Conservation (phyloP, 345 rosid species). For the Dimocarpus longan region DNA sequence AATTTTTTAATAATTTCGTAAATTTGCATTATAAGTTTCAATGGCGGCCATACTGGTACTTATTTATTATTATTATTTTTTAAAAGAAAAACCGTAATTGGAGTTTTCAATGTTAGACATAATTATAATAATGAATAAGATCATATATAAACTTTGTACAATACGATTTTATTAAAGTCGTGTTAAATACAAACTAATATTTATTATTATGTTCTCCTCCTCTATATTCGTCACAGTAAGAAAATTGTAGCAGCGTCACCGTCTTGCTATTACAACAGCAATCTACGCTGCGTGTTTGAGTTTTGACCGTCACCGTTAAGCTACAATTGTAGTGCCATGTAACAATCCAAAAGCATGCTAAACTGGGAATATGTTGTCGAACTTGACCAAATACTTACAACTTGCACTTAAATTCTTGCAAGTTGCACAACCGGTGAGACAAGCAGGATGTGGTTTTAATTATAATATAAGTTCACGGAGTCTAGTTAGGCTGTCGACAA, state of each 20-base stretch:
- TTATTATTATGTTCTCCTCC: neutral
- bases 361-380: neutral
- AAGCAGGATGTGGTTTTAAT: neutral
- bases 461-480: neutral
- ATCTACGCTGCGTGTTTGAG: neutral
- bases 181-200: neutral
- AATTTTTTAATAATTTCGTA: too few species aligned
- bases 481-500: neutral
- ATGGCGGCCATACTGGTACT: neutral
- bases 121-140: neutral
- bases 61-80: too few species aligned
- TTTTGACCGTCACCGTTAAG: neutral
- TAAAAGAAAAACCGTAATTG: too few species aligned
- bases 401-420: constrained; percentile 8
- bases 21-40: too few species aligned
- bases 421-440: neutral
- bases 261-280: neutral
- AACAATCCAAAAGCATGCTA: neutral
- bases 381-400: neutral
- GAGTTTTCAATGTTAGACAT: neutral
- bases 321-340: neutral
- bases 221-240: neutral
- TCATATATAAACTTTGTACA: too few species aligned
- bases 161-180: too few species aligned
- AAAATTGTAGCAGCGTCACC: neutral